Conservation (phyloP, 2,329 filamentous ascomycete species). For the Fusarium verrucosum region DNA sequence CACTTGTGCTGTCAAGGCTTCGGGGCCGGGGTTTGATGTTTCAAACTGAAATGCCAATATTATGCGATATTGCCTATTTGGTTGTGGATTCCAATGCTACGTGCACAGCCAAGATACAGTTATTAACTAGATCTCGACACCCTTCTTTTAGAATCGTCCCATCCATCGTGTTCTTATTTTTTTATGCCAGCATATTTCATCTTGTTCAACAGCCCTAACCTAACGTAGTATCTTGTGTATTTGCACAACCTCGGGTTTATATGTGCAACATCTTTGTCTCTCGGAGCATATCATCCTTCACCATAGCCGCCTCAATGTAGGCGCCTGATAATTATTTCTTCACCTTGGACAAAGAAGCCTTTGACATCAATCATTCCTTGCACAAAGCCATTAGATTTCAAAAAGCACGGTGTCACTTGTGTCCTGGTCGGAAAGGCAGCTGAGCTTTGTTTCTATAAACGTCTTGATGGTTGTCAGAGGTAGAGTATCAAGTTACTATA, state of each 20-base stretch:
- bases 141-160: constrained; percentile 27
- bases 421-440: constrained; percentile 11
- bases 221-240: not conserved
- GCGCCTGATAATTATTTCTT: not conserved
- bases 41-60: constrained; percentile 24
- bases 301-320: constrained; percentile 4
- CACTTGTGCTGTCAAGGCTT: constrained; percentile 36
- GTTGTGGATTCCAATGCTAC: not conserved
- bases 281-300: constrained; percentile 5
- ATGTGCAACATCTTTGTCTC: constrained; percentile 5
- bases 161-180: constrained; percentile 11
- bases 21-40: constrained; percentile 32
- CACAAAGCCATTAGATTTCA: constrained; percentile 13
- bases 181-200: constrained; percentile 29
- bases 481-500: constrained; percentile 39
- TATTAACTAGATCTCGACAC: constrained; percentile 1
- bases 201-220: constrained; percentile 28
- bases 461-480: constrained; percentile 12
- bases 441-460: constrained; percentile 28
- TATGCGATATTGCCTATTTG: constrained; percentile 22
- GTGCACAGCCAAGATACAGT: constrained; percentile 12
- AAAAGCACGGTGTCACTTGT: constrained; percentile 35
- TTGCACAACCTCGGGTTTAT: constrained; percentile 22
- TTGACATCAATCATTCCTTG: constrained; percentile 27
- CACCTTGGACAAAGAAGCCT: constrained; percentile 21